Evolutionary conservation across 345 rosid species (phyloP).

Genomic region (Brassica cretica): DNA sequence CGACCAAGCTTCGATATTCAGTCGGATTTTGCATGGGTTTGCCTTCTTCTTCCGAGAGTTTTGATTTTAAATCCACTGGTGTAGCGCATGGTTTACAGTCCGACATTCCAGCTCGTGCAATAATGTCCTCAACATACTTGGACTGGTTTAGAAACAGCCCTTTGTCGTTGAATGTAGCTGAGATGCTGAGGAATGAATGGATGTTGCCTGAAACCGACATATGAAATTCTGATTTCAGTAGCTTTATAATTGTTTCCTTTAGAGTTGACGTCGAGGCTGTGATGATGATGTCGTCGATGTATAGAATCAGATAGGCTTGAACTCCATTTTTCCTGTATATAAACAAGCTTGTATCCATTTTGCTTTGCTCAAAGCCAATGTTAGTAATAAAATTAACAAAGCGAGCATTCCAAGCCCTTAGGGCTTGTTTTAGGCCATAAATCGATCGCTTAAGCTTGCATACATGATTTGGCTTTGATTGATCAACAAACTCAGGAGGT

Average conservation of each 20-base stretch:
- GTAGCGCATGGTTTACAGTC: neutral
- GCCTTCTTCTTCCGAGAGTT: neutral
- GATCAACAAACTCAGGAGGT: no score
- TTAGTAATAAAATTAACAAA: no score
- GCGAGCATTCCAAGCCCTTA: no score
- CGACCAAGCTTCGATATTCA: neutral
- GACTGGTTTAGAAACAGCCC: neutral
- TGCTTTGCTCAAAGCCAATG: no score
- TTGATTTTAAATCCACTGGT: neutral
- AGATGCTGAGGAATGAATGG: neutral
- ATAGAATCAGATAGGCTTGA: neutral
- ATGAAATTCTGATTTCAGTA: neutral
- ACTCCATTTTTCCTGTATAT: neutral
- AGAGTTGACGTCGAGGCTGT: neutral
- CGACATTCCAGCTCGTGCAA: neutral
- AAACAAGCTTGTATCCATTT: no score
- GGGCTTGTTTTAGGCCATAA: no score
- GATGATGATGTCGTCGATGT: neutral
- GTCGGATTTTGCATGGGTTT: neutral
- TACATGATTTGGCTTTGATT: no score
- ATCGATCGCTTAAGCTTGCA: no score
- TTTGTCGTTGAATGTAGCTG: neutral
- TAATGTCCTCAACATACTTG: neutral
- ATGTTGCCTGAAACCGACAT: neutral
- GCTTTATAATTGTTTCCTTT: neutral